phyloP scores from a whole-genome alignment of 805 yeast species.

The Maudiozyma bulderi region DNA sequence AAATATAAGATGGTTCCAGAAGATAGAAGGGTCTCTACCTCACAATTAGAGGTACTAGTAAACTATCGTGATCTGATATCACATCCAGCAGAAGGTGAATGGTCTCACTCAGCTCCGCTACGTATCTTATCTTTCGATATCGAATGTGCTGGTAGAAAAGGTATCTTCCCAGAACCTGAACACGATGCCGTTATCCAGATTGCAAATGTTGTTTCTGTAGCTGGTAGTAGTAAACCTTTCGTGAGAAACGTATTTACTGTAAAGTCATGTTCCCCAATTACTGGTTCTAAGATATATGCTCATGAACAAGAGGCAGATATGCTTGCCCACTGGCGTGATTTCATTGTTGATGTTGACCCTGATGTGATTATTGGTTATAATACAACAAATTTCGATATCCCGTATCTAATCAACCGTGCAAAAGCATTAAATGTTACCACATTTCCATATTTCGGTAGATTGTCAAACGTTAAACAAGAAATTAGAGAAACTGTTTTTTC shows the following conservation, averaged over 20 bases:
- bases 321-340: slow-evolving; percentile 80
- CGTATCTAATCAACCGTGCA: slow-evolving; percentile 85
- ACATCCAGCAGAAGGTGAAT: slow-evolving; percentile 87
- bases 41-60: slow-evolving; percentile 77
- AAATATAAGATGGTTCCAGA: slow-evolving; percentile 45
- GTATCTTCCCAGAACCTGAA: slow-evolving; percentile 91
- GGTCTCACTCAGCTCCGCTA: slow-evolving; percentile 87
- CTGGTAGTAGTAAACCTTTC: slow-evolving; percentile 74
- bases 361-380: slow-evolving; percentile 96
- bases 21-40: slow-evolving; percentile 47
- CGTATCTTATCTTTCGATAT: slow-evolving; percentile 92
- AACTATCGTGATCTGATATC: slow-evolving; percentile 60
- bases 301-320: slow-evolving; percentile 69
- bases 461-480: slow-evolving; percentile 59
- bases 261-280: slow-evolving; percentile 81
- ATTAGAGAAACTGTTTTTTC: slow-evolving; percentile 75
- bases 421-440: slow-evolving; percentile 48
- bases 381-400: slow-evolving; percentile 89
- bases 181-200: slow-evolving; percentile 93
- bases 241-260: slow-evolving; percentile 92
- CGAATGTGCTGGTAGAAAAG: slow-evolving; percentile 97
- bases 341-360: slow-evolving; percentile 77
- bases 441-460: slow-evolving; percentile 84
- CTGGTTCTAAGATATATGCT: slow-evolving; percentile 83
- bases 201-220: slow-evolving; percentile 82